These are phyloP conservation scores for Chondrostereum purpureum DNA, from an alignment of 1,284 basidiomycete genomes.

Conservation along the genomic window DNA sequence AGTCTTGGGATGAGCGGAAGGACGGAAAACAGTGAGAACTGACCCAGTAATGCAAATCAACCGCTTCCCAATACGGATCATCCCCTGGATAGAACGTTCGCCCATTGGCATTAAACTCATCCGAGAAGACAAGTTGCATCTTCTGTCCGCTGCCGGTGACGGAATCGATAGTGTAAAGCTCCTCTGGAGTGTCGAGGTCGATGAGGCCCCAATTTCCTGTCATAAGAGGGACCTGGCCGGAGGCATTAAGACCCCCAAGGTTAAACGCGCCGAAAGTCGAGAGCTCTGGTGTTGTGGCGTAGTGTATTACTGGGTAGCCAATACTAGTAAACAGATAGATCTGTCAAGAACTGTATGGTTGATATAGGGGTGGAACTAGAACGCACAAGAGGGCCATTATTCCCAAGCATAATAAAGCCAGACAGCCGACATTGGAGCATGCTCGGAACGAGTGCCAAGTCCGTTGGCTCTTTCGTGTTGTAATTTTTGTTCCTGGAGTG, in stretches of 20 bases:
- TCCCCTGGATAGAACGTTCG: slow-evolving; percentile 44
- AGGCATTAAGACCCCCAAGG: slow-evolving; percentile 55
- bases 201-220: slow-evolving; percentile 39
- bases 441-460: slow-evolving; percentile 32
- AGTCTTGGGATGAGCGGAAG: background rate
- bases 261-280: slow-evolving; percentile 44
- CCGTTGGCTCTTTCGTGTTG: slow-evolving; percentile 14
- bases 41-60: slow-evolving; percentile 44
- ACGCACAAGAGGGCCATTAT: slow-evolving; percentile 36
- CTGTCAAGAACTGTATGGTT: background rate
- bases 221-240: slow-evolving; percentile 23
- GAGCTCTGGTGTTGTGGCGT: slow-evolving; percentile 28
- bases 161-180: slow-evolving; percentile 35
- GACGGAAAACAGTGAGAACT: background rate
- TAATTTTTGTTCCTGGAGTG: slow-evolving; percentile 21
- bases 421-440: slow-evolving; percentile 43
- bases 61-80: slow-evolving; percentile 23
- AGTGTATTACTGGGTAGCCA: slow-evolving; percentile 31
- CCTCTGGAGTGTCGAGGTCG: slow-evolving; percentile 44
- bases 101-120: slow-evolving; percentile 58
- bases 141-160: slow-evolving; percentile 28
- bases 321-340: slow-evolving; percentile 17
- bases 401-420: slow-evolving; percentile 30
- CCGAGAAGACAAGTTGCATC: slow-evolving; percentile 38
- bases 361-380: background rate